These are phyloP conservation scores for Coemansia sp. DNA, from an alignment of 192 early-diverging fungal species.

Conservation along the genomic window DNA sequence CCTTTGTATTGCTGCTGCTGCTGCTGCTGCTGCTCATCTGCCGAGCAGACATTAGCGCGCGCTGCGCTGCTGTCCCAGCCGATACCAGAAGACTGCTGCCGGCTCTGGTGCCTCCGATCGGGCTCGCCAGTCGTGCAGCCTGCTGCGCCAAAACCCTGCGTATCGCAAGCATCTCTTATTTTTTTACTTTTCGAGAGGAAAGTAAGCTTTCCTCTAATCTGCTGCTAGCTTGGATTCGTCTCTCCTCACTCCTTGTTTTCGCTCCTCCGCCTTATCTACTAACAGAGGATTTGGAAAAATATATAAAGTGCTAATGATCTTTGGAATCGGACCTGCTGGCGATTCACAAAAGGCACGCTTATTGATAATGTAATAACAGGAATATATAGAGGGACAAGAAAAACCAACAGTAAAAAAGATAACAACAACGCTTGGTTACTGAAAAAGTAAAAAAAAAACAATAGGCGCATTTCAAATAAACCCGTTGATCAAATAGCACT, in stretches of 20 bases:
- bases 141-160: conserved; percentile 18
- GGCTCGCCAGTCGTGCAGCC: neutral
- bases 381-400: neutral
- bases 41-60: conserved; percentile 19
- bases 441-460: too few relatives aligned
- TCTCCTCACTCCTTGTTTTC: too few relatives aligned
- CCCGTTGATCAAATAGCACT: neutral
- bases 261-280: too few relatives aligned
- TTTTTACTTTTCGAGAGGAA: neutral
- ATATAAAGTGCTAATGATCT: too few relatives aligned
- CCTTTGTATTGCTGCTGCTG: conserved; percentile 20
- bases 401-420: neutral
- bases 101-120: neutral
- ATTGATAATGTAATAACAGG: too few relatives aligned
- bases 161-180: conserved; percentile 16
- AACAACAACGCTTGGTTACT: neutral
- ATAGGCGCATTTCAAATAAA: too few relatives aligned
- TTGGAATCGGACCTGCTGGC: too few relatives aligned
- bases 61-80: neutral
- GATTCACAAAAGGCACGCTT: too few relatives aligned
- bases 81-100: neutral
- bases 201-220: too few relatives aligned
- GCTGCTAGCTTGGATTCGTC: too few relatives aligned
- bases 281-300: too few relatives aligned
- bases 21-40: conserved; percentile 9